Conservation (phyloP, 139 green algal species). For the Chlorella sp. region DNA sequence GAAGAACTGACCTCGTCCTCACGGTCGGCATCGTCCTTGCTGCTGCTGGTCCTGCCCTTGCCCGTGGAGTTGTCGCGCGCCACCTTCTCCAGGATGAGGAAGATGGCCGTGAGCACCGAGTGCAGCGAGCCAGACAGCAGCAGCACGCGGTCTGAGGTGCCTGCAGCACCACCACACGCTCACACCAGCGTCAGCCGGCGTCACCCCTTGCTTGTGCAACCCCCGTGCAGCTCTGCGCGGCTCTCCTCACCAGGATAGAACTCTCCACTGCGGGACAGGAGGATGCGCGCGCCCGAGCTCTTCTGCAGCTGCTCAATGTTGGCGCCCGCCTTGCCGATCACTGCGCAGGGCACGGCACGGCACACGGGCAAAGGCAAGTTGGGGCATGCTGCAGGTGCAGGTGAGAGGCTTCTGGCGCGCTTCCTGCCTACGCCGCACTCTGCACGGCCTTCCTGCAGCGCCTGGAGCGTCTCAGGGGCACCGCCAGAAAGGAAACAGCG, state of each 20-base stretch:
- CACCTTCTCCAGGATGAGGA: slow-evolving; percentile 62
- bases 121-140: slow-evolving; percentile 52
- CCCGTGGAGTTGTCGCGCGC: not conserved
- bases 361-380: too few species aligned
- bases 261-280: slow-evolving; percentile 55
- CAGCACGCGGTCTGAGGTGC: slow-evolving; percentile 91
- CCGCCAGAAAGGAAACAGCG: too few species aligned
- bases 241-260: slow-evolving; percentile 50
- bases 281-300: slow-evolving; percentile 46
- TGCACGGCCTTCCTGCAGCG: too few species aligned
- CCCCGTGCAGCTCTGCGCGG: too few species aligned
- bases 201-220: too few species aligned
- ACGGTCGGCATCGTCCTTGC: not conserved
- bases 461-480: too few species aligned
- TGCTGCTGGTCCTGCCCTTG: not conserved
- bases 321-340: slow-evolving; percentile 26
- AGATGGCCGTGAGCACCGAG: slow-evolving; percentile 56
- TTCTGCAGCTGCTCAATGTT: slow-evolving; percentile 66
- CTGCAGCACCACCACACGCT: too few species aligned
- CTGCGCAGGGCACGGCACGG: too few species aligned
- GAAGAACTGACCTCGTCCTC: slow-evolving; percentile 31
- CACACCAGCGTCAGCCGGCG: too few species aligned
- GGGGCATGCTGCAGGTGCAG: too few species aligned
- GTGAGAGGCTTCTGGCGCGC: too few species aligned
- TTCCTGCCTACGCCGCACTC: too few species aligned